Evolutionary conservation across 148 eudicot genomes (phyloP).

Genomic region (Pouteria glomerata): DNA sequence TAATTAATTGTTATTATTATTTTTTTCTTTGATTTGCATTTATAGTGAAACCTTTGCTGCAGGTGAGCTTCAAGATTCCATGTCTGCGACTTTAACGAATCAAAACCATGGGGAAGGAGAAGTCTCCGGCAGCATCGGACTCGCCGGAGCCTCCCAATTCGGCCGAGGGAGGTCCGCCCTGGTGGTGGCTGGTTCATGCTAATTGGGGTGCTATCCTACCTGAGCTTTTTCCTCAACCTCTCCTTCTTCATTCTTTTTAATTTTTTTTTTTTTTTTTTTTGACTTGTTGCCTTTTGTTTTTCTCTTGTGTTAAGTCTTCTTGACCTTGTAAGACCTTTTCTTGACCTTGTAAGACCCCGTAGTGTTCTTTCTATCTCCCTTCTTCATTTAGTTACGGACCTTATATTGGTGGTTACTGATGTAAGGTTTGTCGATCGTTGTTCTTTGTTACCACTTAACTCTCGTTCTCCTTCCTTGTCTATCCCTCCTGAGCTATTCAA

Average conservation of each 20-base stretch:
- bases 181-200: slow-evolving; percentile 10
- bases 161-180: not conserved
- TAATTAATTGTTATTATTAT: not conserved
- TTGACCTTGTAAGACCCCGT: slow-evolving; percentile 64
- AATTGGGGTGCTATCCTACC: slow-evolving; percentile 43
- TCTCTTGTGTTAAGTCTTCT: slow-evolving; percentile 23
- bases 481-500: slow-evolving; percentile 59
- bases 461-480: slow-evolving; percentile 58
- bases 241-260: slow-evolving; percentile 1
- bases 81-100: not conserved
- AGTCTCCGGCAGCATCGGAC: not conserved
- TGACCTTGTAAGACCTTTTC: slow-evolving; percentile 81
- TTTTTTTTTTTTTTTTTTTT: slow-evolving; percentile 17
- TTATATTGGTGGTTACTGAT: slow-evolving; percentile 11
- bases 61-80: not conserved
- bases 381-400: not conserved
- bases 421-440: not conserved
- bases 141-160: not conserved
- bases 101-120: not conserved
- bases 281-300: slow-evolving; percentile 41
- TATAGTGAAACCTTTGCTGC: not conserved
- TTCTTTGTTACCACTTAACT: slow-evolving; percentile 26
- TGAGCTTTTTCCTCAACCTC: slow-evolving; percentile 38
- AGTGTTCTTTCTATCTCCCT: not conserved
- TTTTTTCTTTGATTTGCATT: too few relatives aligned